Evolutionary conservation across 2,329 filamentous ascomycete genomes (phyloP).

Genomic region (Thielaviopsis euricoi): DNA sequence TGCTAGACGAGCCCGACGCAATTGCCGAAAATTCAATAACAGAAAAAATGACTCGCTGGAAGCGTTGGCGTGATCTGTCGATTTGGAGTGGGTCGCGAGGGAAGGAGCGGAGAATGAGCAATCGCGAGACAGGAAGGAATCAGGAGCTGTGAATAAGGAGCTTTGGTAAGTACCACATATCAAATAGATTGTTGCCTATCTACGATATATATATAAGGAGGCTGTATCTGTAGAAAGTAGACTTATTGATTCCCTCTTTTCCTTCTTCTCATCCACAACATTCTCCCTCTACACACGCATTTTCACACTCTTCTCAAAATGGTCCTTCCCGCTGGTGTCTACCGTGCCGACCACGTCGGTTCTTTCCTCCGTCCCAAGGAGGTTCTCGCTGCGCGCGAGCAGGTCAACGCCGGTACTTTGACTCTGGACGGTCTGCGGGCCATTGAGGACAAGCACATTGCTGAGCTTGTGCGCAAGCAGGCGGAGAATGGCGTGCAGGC

Average conservation of each 20-base stretch:
- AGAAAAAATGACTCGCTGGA: neutral
- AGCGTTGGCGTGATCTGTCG: neutral
- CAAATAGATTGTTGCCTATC: too few species aligned
- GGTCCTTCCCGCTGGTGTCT: constrained; percentile 9
- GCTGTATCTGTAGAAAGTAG: too few species aligned
- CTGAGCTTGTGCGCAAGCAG: constrained; percentile 48
- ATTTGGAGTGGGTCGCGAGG: neutral
- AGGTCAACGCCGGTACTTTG: constrained; percentile 9
- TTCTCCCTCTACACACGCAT: too few species aligned
- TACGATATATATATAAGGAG: neutral
- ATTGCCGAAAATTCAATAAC: neutral
- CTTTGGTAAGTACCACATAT: too few species aligned
- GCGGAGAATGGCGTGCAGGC: constrained; percentile 43
- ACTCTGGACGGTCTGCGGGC: constrained; percentile 25
- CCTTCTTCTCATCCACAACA: neutral
- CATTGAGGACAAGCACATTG: constrained; percentile 41
- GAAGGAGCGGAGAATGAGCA: neutral
- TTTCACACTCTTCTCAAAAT: neutral
- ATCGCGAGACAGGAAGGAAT: neutral
- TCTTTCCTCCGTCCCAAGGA: constrained; percentile 10
- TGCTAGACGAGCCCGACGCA: neutral
- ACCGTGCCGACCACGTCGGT: constrained; percentile 12
- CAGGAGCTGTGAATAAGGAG: neutral
- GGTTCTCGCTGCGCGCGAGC: constrained; percentile 8
- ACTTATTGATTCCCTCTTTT: too few species aligned